Evolutionary conservation across 2,329 filamentous ascomycete species (phyloP).

Genomic region (Aspergillus calidoustus): DNA sequence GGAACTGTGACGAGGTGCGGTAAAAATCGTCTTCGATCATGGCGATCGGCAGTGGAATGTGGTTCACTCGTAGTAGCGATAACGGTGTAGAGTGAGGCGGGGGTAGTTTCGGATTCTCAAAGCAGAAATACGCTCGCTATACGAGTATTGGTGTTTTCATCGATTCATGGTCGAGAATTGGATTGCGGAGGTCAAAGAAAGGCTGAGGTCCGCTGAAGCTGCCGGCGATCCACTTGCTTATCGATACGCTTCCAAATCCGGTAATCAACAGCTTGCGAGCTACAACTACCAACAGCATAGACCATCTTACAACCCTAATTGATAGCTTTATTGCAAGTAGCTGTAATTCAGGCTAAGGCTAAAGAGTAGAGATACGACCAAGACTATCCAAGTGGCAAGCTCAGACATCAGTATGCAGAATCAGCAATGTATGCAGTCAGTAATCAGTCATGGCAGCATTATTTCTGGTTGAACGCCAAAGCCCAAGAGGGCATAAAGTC

Average conservation of each 20-base stretch:
- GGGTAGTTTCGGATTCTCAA: neutral
- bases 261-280: neutral
- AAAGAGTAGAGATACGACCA: neutral
- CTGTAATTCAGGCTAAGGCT: neutral
- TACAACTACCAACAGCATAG: neutral
- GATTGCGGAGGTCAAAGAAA: neutral
- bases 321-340: neutral
- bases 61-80: neutral
- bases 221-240: constrained; percentile 29
- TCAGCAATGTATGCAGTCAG: constrained; percentile 6
- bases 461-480: constrained; percentile 10
- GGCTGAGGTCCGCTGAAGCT: constrained; percentile 7
- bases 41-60: neutral
- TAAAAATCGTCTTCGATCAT: constrained; percentile 94
- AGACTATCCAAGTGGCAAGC: neutral
- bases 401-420: neutral
- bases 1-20: constrained; percentile 84
- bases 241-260: constrained; percentile 21
- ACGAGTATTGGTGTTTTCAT: constrained; percentile 5
- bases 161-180: constrained; percentile 3
- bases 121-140: neutral
- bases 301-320: neutral
- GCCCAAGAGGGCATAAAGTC: constrained; percentile 8
- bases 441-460: constrained; percentile 8
- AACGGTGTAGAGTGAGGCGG: neutral